Conservation (phyloP, 2,329 filamentous ascomycete species). For the Sporothrix luriei region DNA sequence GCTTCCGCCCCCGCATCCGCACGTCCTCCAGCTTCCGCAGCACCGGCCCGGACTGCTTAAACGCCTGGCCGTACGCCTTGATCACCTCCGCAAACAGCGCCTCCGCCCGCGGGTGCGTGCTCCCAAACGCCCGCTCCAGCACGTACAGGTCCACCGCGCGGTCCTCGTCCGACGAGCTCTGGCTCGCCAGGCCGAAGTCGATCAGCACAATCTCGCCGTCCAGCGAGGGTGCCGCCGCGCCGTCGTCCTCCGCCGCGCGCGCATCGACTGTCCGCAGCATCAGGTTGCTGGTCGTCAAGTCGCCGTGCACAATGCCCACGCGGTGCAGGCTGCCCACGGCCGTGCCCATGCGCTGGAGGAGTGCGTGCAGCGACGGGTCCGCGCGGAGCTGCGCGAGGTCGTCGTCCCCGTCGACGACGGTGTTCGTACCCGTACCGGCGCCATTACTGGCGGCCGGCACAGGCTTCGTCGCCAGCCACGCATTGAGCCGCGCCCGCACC, state of each 20-base stretch:
- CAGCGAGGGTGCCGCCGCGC: slow-evolving; percentile 41
- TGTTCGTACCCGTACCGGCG: background rate
- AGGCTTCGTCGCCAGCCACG: slow-evolving; percentile 60
- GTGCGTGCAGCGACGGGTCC: slow-evolving; percentile 51
- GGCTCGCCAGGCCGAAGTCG: slow-evolving; percentile 87
- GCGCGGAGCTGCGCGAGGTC: slow-evolving; percentile 37
- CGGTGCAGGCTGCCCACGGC: slow-evolving; percentile 77
- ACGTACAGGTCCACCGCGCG: slow-evolving; percentile 96
- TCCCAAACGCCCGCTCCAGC: slow-evolving; percentile 88
- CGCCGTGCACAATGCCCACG: slow-evolving; percentile 87
- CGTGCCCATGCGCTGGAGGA: slow-evolving; percentile 71
- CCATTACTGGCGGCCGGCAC: slow-evolving; percentile 38
- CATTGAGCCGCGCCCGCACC: slow-evolving; percentile 69
- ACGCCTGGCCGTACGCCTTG: slow-evolving; percentile 70
- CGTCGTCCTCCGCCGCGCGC: slow-evolving; percentile 26
- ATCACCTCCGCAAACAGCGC: slow-evolving; percentile 73
- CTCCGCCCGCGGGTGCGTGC: slow-evolving; percentile 87
- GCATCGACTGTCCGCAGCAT: slow-evolving; percentile 62
- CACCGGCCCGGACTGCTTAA: slow-evolving; percentile 73
- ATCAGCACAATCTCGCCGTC: slow-evolving; percentile 84
- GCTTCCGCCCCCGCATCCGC: slow-evolving; percentile 88
- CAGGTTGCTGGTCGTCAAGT: slow-evolving; percentile 95
- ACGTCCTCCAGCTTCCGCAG: slow-evolving; percentile 88
- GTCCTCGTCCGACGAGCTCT: slow-evolving; percentile 84
- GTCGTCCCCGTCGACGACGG: slow-evolving; percentile 31